Evolutionary conservation across 1,284 basidiomycete species (phyloP), one percentile per base, ranked within the genome.

Genomic region (Pyrrhoderma lamaoense): DNA sequence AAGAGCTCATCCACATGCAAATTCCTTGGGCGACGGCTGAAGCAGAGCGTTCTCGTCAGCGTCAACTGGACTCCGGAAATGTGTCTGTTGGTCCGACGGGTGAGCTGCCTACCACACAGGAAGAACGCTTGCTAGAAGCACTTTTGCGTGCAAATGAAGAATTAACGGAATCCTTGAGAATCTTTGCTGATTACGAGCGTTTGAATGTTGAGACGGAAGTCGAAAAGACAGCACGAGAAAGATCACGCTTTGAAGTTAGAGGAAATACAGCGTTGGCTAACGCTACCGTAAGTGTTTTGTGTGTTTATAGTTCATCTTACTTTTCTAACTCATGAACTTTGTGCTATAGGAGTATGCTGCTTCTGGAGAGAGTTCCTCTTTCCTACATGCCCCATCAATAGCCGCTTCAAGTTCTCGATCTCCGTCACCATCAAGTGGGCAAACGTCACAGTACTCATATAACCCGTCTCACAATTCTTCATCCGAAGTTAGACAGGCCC

Each of bases 21-120:
- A 86, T 89, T 50, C 76, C 82, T 8, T 90, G 88, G 88, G 89
- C 89, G 3, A 76, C 78, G 16, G 79, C 86, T 3, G 74, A 77
- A 18, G 86, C 88, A 1, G 86, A 86, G 59, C 76, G 75, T 35
- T 83, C 79, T 3, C 67, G 79, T 25, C 57, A 56, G 59, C 57
- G 37, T 53, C 59, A 45, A 49, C 55, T 53, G 50, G 57, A 57
- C 52, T 5, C 38, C 14, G 38, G 16, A 5, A 16, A 22, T 16
- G n/a, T 40, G 8, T 44, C 58, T 22, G 53, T 56, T 55, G 54
- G 53, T 47, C 51, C 47, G 47, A 45, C 36, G 50, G 56, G 50
- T 57, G 42, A 50, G 49, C 52, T 49, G 36, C 38, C 38, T 16
- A 40, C 38, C 21, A 62, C 64, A 13, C 54, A 51, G 19, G 65